Evolutionary conservation across 2,329 filamentous ascomycete species (phyloP).

Genomic region (Fonsecaea erecta): DNA sequence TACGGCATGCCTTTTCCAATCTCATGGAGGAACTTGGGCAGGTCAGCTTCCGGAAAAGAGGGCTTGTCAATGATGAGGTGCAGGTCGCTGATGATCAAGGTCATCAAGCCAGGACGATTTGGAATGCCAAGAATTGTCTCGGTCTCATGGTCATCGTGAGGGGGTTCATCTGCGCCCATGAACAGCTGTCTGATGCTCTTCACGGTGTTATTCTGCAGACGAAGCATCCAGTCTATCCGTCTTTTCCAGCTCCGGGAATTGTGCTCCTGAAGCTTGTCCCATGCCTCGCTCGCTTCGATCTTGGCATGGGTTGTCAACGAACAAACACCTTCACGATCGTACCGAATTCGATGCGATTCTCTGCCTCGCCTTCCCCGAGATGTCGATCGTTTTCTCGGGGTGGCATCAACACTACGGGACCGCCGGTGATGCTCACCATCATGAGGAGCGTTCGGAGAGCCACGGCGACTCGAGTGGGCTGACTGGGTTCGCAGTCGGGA

Average conservation of each 20-base stretch:
- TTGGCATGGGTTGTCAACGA: slow-evolving; percentile 73
- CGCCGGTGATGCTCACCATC: slow-evolving; percentile 42
- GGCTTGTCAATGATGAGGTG: slow-evolving; percentile 88
- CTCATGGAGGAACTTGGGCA: slow-evolving; percentile 81
- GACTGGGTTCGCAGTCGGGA: slow-evolving; percentile 61
- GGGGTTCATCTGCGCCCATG: slow-evolving; percentile 78
- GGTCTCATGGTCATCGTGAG: slow-evolving; percentile 78
- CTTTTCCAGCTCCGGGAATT: slow-evolving; percentile 92
- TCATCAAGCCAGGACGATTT: slow-evolving; percentile 80
- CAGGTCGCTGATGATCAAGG: slow-evolving; percentile 79
- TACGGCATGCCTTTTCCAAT: slow-evolving; percentile 97
- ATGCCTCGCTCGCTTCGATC: slow-evolving; percentile 76
- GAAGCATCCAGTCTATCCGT: slow-evolving; percentile 78
- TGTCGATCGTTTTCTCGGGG: slow-evolving; percentile 43
- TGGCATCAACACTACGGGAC: slow-evolving; percentile 60
- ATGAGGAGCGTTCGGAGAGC: slow-evolving; percentile 41
- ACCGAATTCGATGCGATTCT: slow-evolving; percentile 54
- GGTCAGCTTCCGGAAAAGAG: slow-evolving; percentile 80
- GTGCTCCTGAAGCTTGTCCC: slow-evolving; percentile 73
- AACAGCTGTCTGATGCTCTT: slow-evolving; percentile 79
- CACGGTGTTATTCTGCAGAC: slow-evolving; percentile 72
- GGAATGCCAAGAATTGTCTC: slow-evolving; percentile 87
- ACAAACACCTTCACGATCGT: slow-evolving; percentile 78
- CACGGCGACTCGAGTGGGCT: slow-evolving; percentile 56
- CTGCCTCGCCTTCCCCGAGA: slow-evolving; percentile 45